Evolutionary conservation across 177 flowering plant species (phyloP).

Genomic region (Vitis hybrid): DNA sequence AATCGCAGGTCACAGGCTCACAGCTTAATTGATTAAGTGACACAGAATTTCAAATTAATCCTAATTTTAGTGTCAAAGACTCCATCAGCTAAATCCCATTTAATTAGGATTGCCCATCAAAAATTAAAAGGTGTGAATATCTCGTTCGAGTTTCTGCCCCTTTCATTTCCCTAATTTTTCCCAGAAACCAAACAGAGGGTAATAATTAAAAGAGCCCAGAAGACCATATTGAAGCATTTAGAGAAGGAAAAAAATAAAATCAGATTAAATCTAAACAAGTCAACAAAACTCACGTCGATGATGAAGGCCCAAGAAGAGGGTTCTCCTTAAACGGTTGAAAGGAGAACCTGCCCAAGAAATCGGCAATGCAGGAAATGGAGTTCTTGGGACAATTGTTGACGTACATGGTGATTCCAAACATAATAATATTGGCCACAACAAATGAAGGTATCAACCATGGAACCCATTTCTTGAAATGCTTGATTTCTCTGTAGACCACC

Average conservation of each 20-base stretch:
- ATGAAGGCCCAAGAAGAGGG: conserved; percentile 50
- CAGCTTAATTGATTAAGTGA: too few relatives aligned
- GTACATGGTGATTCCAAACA: conserved; percentile 54
- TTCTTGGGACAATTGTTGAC: conserved; percentile 61
- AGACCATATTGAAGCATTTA: not conserved
- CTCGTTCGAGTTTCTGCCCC: not conserved
- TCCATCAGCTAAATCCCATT: not conserved
- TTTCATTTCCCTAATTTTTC: not conserved
- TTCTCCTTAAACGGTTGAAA: conserved; percentile 51
- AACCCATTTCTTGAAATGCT: conserved; percentile 43
- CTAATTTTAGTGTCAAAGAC: not conserved
- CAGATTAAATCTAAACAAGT: not conserved
- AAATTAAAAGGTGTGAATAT: too few relatives aligned
- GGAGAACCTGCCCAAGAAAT: conserved; percentile 38
- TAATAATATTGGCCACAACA: conserved; percentile 39
- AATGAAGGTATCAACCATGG: conserved; percentile 52
- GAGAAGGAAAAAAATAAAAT: not conserved
- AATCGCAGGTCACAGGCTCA: too few relatives aligned
- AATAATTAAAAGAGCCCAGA: not conserved
- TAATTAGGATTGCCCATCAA: not conserved
- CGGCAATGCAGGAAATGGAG: conserved; percentile 41
- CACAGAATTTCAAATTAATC: too few relatives aligned
- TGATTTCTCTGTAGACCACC: conserved; percentile 16
- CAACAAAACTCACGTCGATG: conserved; percentile 28
- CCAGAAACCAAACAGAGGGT: not conserved